Conservation (phyloP, 345 rosid species). For the Ailanthus altissimus region DNA sequence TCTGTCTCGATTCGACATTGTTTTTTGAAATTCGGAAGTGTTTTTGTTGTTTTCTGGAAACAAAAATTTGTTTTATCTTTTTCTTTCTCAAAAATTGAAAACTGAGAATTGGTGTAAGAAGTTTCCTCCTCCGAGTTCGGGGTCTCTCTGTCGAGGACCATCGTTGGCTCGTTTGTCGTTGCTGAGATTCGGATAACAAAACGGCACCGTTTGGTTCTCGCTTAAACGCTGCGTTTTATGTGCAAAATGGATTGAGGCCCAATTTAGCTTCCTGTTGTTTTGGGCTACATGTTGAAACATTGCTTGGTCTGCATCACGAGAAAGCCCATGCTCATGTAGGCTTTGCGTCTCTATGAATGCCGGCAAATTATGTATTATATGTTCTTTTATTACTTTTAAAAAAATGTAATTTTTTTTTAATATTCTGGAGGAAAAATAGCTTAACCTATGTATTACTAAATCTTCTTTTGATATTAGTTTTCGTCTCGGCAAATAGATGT, state of each 20-base stretch:
- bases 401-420: no score
- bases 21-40: not conserved
- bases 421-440: no score
- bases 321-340: no score
- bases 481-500: no score
- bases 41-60: not conserved
- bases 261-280: not conserved
- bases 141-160: not conserved
- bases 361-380: no score
- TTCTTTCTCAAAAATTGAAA: not conserved
- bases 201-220: not conserved
- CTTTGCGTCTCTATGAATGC: no score
- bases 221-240: not conserved
- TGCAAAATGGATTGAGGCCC: not conserved
- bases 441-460: no score
- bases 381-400: no score
- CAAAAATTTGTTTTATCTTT: not conserved
- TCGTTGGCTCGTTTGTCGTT: not conserved
- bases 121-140: not conserved
- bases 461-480: no score
- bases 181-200: not conserved
- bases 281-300: not conserved
- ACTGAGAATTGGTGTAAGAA: not conserved
- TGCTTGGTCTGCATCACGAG: no score
- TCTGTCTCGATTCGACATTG: slow-evolving; percentile 54